Evolutionary conservation across 1,139 yeast genomes (phyloP).

Genomic region (Geotrichum restrictum): DNA sequence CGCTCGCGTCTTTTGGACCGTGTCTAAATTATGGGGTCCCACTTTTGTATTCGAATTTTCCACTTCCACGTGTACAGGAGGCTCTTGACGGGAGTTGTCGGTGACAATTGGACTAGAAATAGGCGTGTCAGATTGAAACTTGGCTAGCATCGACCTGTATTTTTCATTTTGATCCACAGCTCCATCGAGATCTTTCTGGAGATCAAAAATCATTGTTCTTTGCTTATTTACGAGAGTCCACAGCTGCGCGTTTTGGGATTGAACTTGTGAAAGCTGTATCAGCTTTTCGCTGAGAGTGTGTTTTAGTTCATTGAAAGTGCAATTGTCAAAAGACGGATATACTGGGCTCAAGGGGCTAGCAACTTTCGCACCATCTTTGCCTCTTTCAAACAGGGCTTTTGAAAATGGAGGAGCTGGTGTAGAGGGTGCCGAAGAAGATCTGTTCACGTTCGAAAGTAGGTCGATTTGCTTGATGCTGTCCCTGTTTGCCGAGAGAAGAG

Average conservation of each 20-base stretch:
- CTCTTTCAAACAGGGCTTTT: neutral
- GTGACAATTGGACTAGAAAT: neutral
- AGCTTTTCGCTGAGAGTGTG: constrained; percentile 21
- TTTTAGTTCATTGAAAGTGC: constrained; percentile 18
- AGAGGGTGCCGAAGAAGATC: constrained; percentile 14
- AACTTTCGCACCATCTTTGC: neutral
- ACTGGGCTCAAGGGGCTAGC: constrained; percentile 18
- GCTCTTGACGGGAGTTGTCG: too few species aligned
- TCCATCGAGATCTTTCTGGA: constrained; percentile 32
- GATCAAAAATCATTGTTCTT: constrained; percentile 33
- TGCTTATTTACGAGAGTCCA: constrained; percentile 35
- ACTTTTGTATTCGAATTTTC: neutral
- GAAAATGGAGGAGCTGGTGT: constrained; percentile 3
- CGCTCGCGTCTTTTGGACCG: neutral
- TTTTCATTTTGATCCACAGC: constrained; percentile 28
- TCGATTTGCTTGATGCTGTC: constrained; percentile 4
- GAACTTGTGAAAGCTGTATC: constrained; percentile 26
- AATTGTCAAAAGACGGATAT: constrained; percentile 18
- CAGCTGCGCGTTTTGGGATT: constrained; percentile 33
- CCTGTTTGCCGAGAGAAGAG: neutral
- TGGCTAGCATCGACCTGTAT: constrained; percentile 11
- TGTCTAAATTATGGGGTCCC: neutral
- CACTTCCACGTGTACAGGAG: neutral
- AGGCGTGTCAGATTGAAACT: neutral
- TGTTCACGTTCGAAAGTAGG: neutral